phyloP scores from a whole-genome alignment of 176 grass and related monocot species.

The Phoenix roebelenii region DNA sequence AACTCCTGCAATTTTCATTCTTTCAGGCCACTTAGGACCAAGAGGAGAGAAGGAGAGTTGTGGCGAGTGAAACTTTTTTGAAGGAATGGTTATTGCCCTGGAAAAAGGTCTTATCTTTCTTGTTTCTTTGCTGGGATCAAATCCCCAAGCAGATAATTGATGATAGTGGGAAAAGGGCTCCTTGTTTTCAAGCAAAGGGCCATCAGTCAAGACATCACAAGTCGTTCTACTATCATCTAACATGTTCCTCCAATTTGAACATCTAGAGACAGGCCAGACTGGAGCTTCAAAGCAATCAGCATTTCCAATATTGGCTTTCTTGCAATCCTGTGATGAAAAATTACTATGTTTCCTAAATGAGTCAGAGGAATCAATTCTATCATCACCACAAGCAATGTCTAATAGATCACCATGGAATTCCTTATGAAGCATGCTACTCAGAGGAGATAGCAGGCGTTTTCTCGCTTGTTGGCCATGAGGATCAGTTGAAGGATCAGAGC shows the following conservation, averaged over 20 bases:
- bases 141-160: slow-evolving; percentile 11
- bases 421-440: slow-evolving; percentile 41
- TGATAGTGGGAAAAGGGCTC: slow-evolving; percentile 22
- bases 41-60: slow-evolving; percentile 68
- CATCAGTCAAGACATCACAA: slow-evolving; percentile 53
- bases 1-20: slow-evolving; percentile 32
- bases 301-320: slow-evolving; percentile 55
- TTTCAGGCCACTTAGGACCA: slow-evolving; percentile 68
- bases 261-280: slow-evolving; percentile 18
- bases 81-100: slow-evolving; percentile 15
- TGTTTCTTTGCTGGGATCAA: not conserved
- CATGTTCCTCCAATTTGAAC: slow-evolving; percentile 15
- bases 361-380: slow-evolving; percentile 15
- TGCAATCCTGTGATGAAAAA: slow-evolving; percentile 44
- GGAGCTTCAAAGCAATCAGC: slow-evolving; percentile 27
- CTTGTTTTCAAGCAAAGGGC: slow-evolving; percentile 56
- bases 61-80: slow-evolving; percentile 56
- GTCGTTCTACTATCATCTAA: slow-evolving; percentile 16
- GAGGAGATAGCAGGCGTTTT: slow-evolving; percentile 75
- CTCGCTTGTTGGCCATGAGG: slow-evolving; percentile 33
- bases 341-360: slow-evolving; percentile 23
- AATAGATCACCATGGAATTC: slow-evolving; percentile 49
- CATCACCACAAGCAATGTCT: slow-evolving; percentile 41
- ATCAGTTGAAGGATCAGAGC: slow-evolving; percentile 21
- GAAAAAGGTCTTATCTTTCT: slow-evolving; percentile 26